Conservation (phyloP, 2,329 filamentous ascomycete species). For the Alternaria incomplexa region DNA sequence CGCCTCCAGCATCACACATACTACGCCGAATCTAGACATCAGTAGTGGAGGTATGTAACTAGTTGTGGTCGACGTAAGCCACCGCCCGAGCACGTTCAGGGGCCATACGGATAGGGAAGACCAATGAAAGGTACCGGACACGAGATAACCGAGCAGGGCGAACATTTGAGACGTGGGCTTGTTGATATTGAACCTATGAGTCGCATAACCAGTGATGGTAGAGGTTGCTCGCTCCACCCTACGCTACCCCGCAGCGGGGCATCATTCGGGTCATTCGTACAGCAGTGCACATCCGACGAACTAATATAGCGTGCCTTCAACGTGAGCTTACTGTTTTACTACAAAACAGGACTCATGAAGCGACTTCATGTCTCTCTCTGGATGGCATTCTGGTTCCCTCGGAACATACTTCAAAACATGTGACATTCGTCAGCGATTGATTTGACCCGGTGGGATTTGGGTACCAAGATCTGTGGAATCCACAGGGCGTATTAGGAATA, state of each 20-base stretch:
- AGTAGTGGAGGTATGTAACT: background rate
- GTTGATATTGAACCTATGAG: background rate
- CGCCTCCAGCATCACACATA: background rate
- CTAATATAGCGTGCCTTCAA: background rate
- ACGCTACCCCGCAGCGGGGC: conserved; percentile 6
- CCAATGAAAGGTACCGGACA: background rate
- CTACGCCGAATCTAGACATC: background rate
- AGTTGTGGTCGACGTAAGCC: background rate
- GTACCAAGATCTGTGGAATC: background rate
- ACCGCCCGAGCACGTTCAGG: background rate
- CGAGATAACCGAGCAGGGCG: background rate
- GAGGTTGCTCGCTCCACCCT: background rate
- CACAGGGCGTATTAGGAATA: background rate
- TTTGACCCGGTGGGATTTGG: background rate
- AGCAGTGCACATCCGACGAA: background rate
- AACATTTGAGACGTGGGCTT: background rate
- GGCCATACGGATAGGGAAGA: background rate
- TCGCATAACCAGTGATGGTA: background rate
- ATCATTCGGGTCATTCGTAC: background rate
- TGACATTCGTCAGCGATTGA: background rate
- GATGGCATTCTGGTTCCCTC: background rate
- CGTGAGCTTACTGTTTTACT: background rate
- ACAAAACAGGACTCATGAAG: background rate
- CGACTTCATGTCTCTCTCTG: background rate
- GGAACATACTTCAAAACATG: background rate